A percentile compares a stretch with the other conserved stretches of the same genome.
Conservation (phyloP, 192 early-diverging fungal genomes). For the Allomyces macrogynus region DNA sequence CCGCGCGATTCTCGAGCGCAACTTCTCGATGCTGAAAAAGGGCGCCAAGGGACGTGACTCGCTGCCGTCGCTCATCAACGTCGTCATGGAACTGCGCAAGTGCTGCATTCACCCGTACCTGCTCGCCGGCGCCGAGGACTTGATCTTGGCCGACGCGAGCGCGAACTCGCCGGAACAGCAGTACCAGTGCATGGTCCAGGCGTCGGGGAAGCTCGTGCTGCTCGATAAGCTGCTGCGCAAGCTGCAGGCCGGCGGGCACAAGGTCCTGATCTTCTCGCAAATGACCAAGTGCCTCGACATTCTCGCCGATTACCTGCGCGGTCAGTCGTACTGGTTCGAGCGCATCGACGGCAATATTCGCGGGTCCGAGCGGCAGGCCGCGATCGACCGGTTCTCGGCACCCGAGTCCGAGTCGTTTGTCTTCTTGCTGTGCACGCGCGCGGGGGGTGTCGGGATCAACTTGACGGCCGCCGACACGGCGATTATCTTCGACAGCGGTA, state of each 20-base stretch:
- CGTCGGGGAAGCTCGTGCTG: slow-evolving; percentile 64
- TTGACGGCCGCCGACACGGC: slow-evolving; percentile 69
- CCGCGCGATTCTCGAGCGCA: slow-evolving; percentile 59
- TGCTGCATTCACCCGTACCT: slow-evolving; percentile 78
- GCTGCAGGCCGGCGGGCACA: slow-evolving; percentile 52
- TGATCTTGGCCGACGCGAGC: slow-evolving; percentile 41
- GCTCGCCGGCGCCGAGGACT: slow-evolving; percentile 54
- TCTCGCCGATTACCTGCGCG: slow-evolving; percentile 59
- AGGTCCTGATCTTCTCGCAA: slow-evolving; percentile 74
- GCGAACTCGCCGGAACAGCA: slow-evolving; percentile 35
- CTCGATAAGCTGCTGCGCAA: slow-evolving; percentile 63
- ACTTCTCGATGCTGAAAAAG: slow-evolving; percentile 63
- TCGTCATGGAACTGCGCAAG: slow-evolving; percentile 77
- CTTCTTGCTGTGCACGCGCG: slow-evolving; percentile 65
- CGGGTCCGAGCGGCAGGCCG: slow-evolving; percentile 59
- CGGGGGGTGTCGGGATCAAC: slow-evolving; percentile 77
- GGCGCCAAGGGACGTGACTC: slow-evolving; percentile 36
- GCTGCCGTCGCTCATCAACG: slow-evolving; percentile 56
- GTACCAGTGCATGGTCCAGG: slow-evolving; percentile 47
- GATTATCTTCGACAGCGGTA: slow-evolving; percentile 54
- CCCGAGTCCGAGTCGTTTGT: slow-evolving; percentile 57
- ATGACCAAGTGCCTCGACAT: slow-evolving; percentile 67
- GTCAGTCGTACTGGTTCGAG: slow-evolving; percentile 47
- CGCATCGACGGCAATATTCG: slow-evolving; percentile 63
- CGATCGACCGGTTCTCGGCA: slow-evolving; percentile 63